These are phyloP conservation scores for Chlamydomonas incerta DNA, from an alignment of 139 green algal species.

Conservation along the genomic window DNA sequence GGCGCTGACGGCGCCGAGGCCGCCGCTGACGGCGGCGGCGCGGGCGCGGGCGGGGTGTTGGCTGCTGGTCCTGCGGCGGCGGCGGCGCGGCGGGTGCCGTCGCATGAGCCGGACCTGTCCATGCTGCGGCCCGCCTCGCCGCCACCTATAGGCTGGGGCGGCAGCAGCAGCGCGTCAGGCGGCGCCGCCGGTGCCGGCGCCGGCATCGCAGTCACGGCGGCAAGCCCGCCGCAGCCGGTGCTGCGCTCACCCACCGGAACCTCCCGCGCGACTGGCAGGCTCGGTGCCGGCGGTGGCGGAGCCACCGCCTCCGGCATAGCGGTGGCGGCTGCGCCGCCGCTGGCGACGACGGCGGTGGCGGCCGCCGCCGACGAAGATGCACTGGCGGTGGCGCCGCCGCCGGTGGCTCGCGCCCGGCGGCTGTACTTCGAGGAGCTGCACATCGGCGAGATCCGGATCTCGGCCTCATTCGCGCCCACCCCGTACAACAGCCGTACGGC, in stretches of 20 bases:
- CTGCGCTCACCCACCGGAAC: too few species aligned
- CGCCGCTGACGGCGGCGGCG: too few species aligned
- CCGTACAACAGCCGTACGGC: slow-evolving; percentile 28
- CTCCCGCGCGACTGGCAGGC: too few species aligned
- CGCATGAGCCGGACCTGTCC: slow-evolving; percentile 10
- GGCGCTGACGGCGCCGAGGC: neutral
- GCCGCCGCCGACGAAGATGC: too few species aligned
- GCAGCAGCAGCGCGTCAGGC: neutral
- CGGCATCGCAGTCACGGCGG: too few species aligned
- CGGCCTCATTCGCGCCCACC: slow-evolving; percentile 12
- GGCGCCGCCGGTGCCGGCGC: neutral
- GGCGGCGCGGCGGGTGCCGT: neutral
- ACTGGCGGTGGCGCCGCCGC: neutral
- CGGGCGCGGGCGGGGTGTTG: too few species aligned
- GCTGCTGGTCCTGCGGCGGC: neutral
- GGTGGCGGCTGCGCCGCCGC: neutral
- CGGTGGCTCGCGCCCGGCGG: neutral
- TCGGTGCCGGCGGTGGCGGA: too few species aligned
- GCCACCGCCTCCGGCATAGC: neutral
- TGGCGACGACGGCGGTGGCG: neutral
- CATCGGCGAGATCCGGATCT: slow-evolving; percentile 69
- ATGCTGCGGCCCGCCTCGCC: slow-evolving; percentile 11
- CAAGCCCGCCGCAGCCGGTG: too few species aligned
- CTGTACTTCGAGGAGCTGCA: slow-evolving; percentile 52
- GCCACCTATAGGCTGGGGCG: neutral